Evolutionary conservation across 345 rosid genomes (phyloP).

Genomic region (Citrus maxima): DNA sequence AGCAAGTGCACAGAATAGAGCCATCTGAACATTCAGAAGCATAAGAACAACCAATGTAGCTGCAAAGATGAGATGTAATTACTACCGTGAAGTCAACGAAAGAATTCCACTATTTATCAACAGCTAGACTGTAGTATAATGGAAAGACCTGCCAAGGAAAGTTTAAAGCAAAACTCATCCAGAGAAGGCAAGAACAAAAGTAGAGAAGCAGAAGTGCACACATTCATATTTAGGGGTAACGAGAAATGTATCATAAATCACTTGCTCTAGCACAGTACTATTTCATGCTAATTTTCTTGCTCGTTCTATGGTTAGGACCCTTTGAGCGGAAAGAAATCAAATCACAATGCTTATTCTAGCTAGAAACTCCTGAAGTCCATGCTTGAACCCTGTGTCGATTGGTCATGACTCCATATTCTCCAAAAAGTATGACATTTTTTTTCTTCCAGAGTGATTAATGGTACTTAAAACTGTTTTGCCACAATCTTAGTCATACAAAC

Average conservation of each 20-base stretch:
- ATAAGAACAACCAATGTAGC: slow-evolving; percentile 66
- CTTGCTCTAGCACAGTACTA: background rate
- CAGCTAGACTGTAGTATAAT: background rate
- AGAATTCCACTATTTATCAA: background rate
- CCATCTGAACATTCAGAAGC: slow-evolving; percentile 76
- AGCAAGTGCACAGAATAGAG: slow-evolving; percentile 62
- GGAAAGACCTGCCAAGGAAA: background rate
- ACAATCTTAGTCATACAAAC: background rate
- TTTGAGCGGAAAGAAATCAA: background rate
- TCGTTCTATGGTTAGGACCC: background rate
- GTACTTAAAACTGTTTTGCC: background rate
- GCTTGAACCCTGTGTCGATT: background rate
- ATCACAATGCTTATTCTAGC: background rate
- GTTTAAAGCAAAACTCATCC: background rate
- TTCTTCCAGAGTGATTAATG: background rate
- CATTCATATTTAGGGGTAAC: background rate
- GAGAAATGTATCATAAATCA: background rate
- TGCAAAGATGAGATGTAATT: slow-evolving; percentile 39
- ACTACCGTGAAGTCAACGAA: background rate
- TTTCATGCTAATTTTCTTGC: background rate
- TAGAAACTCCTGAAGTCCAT: background rate
- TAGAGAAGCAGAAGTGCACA: background rate
- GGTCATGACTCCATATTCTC: background rate
- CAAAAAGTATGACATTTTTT: background rate
- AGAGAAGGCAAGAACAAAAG: background rate